A percentile compares a stretch with the other conserved stretches of the same genome.
phyloP scores from a whole-genome alignment of 768 basidiomycete genomes.

The Boletellus ananiceps region DNA sequence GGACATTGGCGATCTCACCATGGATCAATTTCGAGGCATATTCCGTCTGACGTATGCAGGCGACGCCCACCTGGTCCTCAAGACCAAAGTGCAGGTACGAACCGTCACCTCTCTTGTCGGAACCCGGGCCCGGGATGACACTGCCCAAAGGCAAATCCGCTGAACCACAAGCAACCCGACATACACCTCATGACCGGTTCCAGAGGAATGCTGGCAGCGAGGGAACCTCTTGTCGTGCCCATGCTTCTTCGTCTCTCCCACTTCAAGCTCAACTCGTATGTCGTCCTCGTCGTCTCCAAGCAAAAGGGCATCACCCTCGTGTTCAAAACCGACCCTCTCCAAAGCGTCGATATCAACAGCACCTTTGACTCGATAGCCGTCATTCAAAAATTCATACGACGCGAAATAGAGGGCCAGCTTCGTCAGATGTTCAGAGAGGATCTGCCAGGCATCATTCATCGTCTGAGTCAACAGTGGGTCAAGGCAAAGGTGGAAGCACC shows the following conservation, averaged over 20 bases:
- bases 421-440: conserved; percentile 99
- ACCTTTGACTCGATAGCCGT: conserved; percentile 98
- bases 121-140: conserved; percentile 7
- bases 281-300: conserved; percentile 95
- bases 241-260: conserved; percentile 97
- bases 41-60: conserved; percentile 93
- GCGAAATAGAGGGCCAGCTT: conserved; percentile 94
- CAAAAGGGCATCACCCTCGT: conserved; percentile 98
- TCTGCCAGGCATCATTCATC: conserved; percentile 93
- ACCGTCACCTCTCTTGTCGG: background rate
- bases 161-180: conserved; percentile 88
- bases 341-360: conserved; percentile 95
- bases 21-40: conserved; percentile 94
- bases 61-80: conserved; percentile 81
- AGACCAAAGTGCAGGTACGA: conserved; percentile 88
- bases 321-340: conserved; percentile 98
- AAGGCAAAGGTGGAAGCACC: conserved; percentile 92
- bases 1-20: conserved; percentile 94
- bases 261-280: conserved; percentile 90
- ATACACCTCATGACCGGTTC: conserved; percentile 83
- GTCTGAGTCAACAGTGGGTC: conserved; percentile 94
- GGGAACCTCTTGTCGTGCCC: conserved; percentile 92
- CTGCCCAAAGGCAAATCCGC: conserved; percentile 75
- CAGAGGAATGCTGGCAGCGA: conserved; percentile 87
- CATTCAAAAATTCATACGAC: conserved; percentile 95